Percentiles rank a stretch among this genome's conserved stretches.
Conservation (phyloP, 2,329 filamentous ascomycete genomes). For the Lasiodiplodia theobromae region DNA sequence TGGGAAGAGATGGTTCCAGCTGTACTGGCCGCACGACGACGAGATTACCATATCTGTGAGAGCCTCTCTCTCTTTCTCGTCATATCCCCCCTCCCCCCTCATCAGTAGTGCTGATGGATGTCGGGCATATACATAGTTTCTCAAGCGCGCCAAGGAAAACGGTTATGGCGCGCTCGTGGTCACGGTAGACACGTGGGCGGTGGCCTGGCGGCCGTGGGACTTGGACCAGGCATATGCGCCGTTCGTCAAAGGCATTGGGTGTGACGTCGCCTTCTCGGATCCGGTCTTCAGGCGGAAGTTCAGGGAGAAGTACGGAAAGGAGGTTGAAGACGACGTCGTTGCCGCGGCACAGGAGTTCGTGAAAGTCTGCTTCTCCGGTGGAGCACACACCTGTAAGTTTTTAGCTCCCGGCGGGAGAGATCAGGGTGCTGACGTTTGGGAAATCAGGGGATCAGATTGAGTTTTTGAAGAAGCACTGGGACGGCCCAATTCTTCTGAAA, state of each 20-base stretch:
- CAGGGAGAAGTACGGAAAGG: conserved; percentile 51
- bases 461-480: conserved; percentile 66
- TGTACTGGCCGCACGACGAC: conserved; percentile 73
- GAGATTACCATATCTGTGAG: conserved; percentile 64
- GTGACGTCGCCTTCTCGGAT: conserved; percentile 70
- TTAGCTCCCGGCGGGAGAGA: neutral
- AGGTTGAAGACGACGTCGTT: conserved; percentile 52
- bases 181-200: conserved; percentile 72
- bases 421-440: neutral
- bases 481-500: conserved; percentile 69
- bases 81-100: too few relatives aligned
- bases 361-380: conserved; percentile 49
- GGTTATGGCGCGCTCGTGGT: conserved; percentile 72
- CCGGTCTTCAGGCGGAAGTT: conserved; percentile 69
- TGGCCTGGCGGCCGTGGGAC: conserved; percentile 72
- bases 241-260: conserved; percentile 54
- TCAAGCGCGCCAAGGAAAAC: conserved; percentile 64
- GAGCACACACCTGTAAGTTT: conserved; percentile 49
- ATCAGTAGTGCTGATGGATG: neutral
- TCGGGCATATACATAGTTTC: conserved; percentile 45
- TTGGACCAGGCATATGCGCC: conserved; percentile 62
- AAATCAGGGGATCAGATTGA: conserved; percentile 63
- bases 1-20: conserved; percentile 71
- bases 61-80: neutral
- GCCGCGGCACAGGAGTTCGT: conserved; percentile 37